Conservation (phyloP, 129 eudicot species). For the Arctium minus region DNA sequence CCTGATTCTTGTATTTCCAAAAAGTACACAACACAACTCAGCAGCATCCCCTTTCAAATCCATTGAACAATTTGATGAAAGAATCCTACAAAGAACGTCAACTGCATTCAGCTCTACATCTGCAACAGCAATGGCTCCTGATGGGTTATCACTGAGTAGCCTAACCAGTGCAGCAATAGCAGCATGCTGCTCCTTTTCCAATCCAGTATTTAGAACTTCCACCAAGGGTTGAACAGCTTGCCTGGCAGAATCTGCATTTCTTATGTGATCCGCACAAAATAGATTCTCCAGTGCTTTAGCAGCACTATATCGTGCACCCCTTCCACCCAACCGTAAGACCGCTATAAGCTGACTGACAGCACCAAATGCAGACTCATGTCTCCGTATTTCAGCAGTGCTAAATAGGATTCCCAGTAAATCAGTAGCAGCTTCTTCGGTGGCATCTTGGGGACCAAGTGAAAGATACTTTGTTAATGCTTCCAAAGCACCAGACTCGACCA, state of each 20-base stretch:
- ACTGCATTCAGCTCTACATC: slow-evolving; percentile 96
- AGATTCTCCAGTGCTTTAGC: slow-evolving; percentile 93
- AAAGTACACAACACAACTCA: slow-evolving; percentile 84
- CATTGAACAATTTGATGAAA: slow-evolving; percentile 79
- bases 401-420: slow-evolving; percentile 84
- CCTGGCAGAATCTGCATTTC: slow-evolving; percentile 89
- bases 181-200: slow-evolving; percentile 97
- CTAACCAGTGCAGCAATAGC: slow-evolving; percentile 93
- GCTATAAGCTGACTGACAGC: slow-evolving; percentile 95
- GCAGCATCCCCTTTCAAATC: slow-evolving; percentile 98
- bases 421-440: slow-evolving; percentile 95
- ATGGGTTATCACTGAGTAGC: slow-evolving; percentile 83
- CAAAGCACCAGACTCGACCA: slow-evolving; percentile 96
- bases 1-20: slow-evolving; percentile 85
- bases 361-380: slow-evolving; percentile 92
- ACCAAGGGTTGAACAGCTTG: slow-evolving; percentile 97
- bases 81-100: slow-evolving; percentile 87
- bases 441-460: slow-evolving; percentile 89
- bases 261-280: slow-evolving; percentile 87
- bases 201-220: slow-evolving; percentile 83
- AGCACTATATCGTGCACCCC: slow-evolving; percentile 94
- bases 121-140: slow-evolving; percentile 93
- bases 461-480: slow-evolving; percentile 98
- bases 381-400: slow-evolving; percentile 78
- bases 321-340: slow-evolving; percentile 89